Evolutionary conservation across 106 monocot species (phyloP).

Genomic region (Amphibolis antarctica): DNA sequence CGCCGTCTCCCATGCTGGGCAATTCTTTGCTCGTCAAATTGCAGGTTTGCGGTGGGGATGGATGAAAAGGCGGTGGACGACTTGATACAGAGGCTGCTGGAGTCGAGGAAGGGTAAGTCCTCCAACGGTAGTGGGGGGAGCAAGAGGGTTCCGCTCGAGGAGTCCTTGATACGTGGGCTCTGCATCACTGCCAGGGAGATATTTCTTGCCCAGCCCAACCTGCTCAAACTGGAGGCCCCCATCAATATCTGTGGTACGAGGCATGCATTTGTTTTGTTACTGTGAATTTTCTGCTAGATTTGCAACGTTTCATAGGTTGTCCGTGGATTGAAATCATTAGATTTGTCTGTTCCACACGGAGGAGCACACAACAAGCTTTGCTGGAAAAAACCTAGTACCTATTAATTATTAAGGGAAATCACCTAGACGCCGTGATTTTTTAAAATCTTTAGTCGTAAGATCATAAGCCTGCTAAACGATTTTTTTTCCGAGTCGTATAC

Average conservation of each 20-base stretch:
- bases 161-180: conserved; percentile 10
- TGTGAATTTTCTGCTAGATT: not conserved
- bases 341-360: too few relatives aligned
- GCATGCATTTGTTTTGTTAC: not conserved
- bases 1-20: not conserved
- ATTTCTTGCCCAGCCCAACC: conserved; percentile 17
- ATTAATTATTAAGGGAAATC: too few relatives aligned
- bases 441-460: too few relatives aligned
- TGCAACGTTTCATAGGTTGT: not conserved
- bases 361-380: too few relatives aligned
- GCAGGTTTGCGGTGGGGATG: not conserved
- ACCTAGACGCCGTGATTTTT: too few relatives aligned
- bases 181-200: conserved; percentile 17
- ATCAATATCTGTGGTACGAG: conserved; percentile 19
- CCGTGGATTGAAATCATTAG: too few relatives aligned
- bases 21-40: not conserved
- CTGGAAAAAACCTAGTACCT: too few relatives aligned
- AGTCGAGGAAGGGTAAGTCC: conserved; percentile 10
- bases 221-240: conserved; percentile 15
- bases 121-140: not conserved
- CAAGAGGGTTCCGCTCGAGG: conserved; percentile 19
- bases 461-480: too few relatives aligned
- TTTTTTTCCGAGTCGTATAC: too few relatives aligned
- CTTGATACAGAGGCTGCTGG: conserved; percentile 17
- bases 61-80: conserved; percentile 11